Percentiles rank a stretch among this genome's conserved stretches.
Conservation (phyloP, 441 rosid genomes). For the Erodium moschatum region DNA sequence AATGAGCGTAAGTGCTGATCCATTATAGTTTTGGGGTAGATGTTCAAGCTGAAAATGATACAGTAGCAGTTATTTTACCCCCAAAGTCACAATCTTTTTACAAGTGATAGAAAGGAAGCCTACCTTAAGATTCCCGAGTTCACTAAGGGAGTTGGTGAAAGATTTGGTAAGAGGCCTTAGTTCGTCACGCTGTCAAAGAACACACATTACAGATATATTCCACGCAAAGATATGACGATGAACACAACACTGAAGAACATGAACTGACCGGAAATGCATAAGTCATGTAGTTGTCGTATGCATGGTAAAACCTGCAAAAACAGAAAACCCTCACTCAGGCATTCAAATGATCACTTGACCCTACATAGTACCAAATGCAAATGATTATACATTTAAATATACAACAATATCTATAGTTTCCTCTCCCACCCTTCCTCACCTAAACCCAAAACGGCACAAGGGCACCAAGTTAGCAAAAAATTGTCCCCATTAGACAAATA, state of each 20-base stretch:
- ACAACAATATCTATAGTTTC: not conserved
- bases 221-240: not conserved
- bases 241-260: conserved; percentile 15
- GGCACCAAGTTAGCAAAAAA: not conserved
- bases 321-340: not conserved
- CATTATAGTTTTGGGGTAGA: conserved; percentile 70
- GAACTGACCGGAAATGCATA: conserved; percentile 81
- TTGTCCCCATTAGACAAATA: not conserved
- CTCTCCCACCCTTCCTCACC: not conserved
- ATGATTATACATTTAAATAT: too few species aligned
- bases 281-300: conserved; percentile 77
- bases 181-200: conserved; percentile 75
- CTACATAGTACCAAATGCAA: too few species aligned
- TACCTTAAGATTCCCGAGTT: conserved; percentile 92
- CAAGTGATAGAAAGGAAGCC: not conserved
- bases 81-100: not conserved
- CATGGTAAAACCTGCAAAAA: conserved; percentile 77
- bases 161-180: conserved; percentile 71
- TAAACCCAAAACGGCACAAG: too few species aligned
- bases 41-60: conserved; percentile 65
- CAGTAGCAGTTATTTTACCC: not conserved
- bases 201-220: conserved; percentile 6
- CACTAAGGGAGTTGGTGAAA: conserved; percentile 82
- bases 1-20: conserved; percentile 80
- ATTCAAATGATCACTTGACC: too few species aligned